Evolutionary conservation across 176 grass and related monocot species (phyloP), one percentile per base, ranked within the genome.

Genomic region (Olyra latifolia): DNA sequence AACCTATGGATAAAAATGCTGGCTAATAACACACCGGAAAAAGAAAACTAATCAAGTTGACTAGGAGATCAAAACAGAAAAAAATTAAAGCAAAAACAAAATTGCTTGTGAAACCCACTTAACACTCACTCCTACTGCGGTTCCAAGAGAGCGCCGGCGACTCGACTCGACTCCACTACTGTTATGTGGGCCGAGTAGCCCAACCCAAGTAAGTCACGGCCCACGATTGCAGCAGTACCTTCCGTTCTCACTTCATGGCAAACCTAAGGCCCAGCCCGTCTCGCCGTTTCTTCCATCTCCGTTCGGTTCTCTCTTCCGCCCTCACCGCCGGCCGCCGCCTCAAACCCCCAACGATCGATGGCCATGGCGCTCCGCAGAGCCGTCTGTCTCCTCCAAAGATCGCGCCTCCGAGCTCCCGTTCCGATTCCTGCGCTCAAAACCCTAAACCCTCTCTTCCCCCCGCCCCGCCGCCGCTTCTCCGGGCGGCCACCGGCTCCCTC

Each of bases 401-500:
- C 82, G 39, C 74, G 45, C 68, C 30, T 58, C 54, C 63, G 77
- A 1, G 19, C 10, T 7, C 61, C 81, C 23, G 8, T 20, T 42
- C 72, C 53, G 14, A 16, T n/a, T 12, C 76, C 76, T 50, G 1
- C 61, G 24, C 41, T 42, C 47, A 80, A 6, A 74, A 12, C 61
- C 70, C 80, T 11, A 84, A 79, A 62, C 66, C 62, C 73, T 55
- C 47, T 62, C 47, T 58, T 64, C 39, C 14, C 52, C 16, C 28
- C 29, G 5, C 68, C 59, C 29, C 72, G 55, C 30, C 83, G 87
- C 41, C 84, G 72, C 77, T 80, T 93, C 86, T 85, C 95, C 81
- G 41, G 22, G 72, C 83, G 74, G 25, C 87, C 75, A 62, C 39
- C n/a, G 54, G 69, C 81, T 72, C 41, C 55, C 27, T 47, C 35